Conservation (phyloP, 225 moss, liverwort and hornwort genomes). For the Thuidium tamariscinum region DNA sequence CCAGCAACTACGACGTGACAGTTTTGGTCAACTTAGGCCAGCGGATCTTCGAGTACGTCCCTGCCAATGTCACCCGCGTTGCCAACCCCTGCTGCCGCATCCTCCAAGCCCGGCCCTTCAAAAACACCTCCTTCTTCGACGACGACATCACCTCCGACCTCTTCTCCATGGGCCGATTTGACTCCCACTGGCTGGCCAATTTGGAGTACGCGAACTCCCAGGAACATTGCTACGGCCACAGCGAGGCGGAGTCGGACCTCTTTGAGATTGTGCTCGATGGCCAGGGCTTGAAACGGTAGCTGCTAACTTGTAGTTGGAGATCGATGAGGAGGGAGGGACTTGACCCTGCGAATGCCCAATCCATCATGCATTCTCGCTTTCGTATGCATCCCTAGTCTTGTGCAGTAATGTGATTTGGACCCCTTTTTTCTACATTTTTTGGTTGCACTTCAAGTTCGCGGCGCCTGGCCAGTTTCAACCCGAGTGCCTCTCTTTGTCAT, state of each 20-base stretch:
- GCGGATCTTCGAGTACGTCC: constrained; percentile 28
- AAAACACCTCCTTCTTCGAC: constrained; percentile 29
- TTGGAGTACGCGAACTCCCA: constrained; percentile 25
- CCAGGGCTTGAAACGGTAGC: constrained; percentile 19
- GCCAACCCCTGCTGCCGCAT: constrained; percentile 44
- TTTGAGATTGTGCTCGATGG: constrained; percentile 53
- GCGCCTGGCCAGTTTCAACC: neutral
- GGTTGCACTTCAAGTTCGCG: neutral
- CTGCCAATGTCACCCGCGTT: constrained; percentile 34
- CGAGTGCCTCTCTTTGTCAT: neutral
- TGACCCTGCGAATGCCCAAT: neutral
- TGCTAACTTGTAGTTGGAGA: neutral
- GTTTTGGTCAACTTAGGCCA: constrained; percentile 47
- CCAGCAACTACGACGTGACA: constrained; percentile 66
- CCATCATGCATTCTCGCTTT: neutral
- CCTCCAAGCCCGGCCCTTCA: constrained; percentile 8
- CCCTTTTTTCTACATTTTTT: neutral
- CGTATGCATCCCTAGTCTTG: neutral
- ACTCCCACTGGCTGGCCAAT: constrained; percentile 47
- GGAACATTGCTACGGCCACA: constrained; percentile 28
- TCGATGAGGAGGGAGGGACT: too few species aligned
- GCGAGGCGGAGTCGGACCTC: constrained; percentile 49
- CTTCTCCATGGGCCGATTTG: constrained; percentile 42
- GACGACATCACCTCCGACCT: constrained; percentile 33
- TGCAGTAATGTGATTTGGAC: neutral